A percentile compares a stretch with the other conserved stretches of the same genome.
Evolutionary conservation across 495 filamentous ascomycete species (phyloP).

Genomic region (Jackrogersella multiformis): DNA sequence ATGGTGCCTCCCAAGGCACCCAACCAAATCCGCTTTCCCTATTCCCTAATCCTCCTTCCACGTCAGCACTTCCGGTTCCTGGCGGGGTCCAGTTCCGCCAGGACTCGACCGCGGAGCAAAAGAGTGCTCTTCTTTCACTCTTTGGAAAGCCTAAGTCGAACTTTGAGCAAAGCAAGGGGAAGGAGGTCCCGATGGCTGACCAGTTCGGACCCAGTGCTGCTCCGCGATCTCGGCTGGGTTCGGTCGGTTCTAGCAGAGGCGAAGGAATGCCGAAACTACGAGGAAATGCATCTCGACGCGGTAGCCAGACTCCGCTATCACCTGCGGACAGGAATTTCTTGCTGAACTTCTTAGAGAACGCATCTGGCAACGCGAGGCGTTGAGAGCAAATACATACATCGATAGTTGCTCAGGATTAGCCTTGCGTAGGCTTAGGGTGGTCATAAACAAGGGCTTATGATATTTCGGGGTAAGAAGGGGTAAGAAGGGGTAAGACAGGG

Average conservation of each 20-base stretch:
- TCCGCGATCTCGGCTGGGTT: conserved; percentile 53
- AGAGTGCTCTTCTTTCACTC: conserved; percentile 72
- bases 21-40: conserved; percentile 45
- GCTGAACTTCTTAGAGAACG: conserved; percentile 72
- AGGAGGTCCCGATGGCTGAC: conserved; percentile 47
- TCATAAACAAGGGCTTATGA: background rate
- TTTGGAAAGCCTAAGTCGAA: conserved; percentile 68
- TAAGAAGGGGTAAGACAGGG: background rate
- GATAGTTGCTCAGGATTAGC: background rate
- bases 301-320: conserved; percentile 65
- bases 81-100: conserved; percentile 32
- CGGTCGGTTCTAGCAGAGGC: conserved; percentile 53
- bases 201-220: conserved; percentile 48
- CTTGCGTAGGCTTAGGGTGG: background rate
- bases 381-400: background rate
- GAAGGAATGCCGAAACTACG: conserved; percentile 38
- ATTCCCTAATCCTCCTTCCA: conserved; percentile 46
- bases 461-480: background rate
- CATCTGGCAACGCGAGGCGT: conserved; percentile 42
- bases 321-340: conserved; percentile 80
- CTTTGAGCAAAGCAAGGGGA: conserved; percentile 58
- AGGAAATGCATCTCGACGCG: conserved; percentile 52
- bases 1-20: conserved; percentile 26
- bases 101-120: conserved; percentile 66
- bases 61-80: conserved; percentile 42